Base-by-base conservation (phyloP, 805 yeast species). In the Myxozyma melibiosi region DNA sequence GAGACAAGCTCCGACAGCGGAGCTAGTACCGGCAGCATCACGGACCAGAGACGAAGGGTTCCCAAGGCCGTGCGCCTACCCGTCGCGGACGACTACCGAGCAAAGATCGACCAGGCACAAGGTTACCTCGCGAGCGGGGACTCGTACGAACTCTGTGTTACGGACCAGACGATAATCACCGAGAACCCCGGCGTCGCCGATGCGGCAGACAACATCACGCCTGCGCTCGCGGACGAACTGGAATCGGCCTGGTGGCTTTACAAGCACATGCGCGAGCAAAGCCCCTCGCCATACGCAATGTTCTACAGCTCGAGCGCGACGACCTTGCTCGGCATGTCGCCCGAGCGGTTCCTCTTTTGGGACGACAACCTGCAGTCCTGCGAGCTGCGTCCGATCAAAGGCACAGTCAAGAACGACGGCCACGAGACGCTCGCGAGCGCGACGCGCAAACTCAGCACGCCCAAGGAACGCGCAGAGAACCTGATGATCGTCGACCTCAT, bases 401-500 rank as follows among this genome's bases (percentile, higher is more conserved):
- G 99, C 3, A 94, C 99, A 0, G 96, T 94, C 1, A 82, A 78
- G 64, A 90, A 89, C 65, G 73, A 81, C 0, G 73, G 78, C 0
- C 79, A 38, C 11, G 40, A 44, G n/a, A 46, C 49, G 4, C 30
- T 30, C 20, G 53, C 24, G 18, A 13, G 20, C 16, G 63, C 63
- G 3, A 41, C 34, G 9, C 54, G 41, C 22, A 28, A n/a, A 24
- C 38, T 58, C 8, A 33, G 33, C 22, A 62, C 66, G n/a, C 50
- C 61, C 2, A 94, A 94, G 70, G 99, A 94, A 71, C 81, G 86
- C 68, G 99, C 96, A 0, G 99, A 94, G 69, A 94, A 94, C 64
- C 75, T 94, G 56, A 94, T 94, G 99, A 94, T 94, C 74, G 95
- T 94, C 6, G 99, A 94, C 71, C 74, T 94, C 56, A 95, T 94